Evolutionary conservation across 2,329 filamentous ascomycete species (phyloP).

Genomic region (Fusarium pseudoanthophilum): DNA sequence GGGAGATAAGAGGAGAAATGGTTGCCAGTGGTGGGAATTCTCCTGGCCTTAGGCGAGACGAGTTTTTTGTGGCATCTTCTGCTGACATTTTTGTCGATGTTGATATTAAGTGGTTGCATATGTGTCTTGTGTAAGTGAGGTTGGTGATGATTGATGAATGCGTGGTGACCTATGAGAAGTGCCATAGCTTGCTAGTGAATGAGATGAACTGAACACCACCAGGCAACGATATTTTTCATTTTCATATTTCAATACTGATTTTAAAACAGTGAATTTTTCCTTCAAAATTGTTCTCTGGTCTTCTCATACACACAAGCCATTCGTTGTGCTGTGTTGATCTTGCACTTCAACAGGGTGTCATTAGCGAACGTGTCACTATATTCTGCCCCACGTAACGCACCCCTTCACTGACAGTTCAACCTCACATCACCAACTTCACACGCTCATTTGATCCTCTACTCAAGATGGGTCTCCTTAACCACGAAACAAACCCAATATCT

Average conservation of each 20-base stretch:
- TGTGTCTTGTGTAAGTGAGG: background rate
- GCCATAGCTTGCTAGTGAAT: background rate
- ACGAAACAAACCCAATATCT: slow-evolving; percentile 32
- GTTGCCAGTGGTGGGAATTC: slow-evolving; percentile 39
- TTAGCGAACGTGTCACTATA: slow-evolving; percentile 25
- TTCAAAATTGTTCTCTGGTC: background rate
- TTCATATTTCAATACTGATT: background rate
- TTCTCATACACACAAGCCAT: background rate
- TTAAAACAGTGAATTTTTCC: background rate
- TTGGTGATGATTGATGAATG: background rate
- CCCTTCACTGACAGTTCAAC: slow-evolving; percentile 8
- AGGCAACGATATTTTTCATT: no score
- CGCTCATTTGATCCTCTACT: background rate
- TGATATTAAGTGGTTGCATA: background rate
- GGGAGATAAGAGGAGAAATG: slow-evolving; percentile 36
- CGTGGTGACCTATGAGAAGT: background rate
- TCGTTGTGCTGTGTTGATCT: background rate
- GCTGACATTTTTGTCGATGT: background rate
- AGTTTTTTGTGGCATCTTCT: background rate
- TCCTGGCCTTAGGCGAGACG: slow-evolving; percentile 23
- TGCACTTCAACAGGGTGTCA: background rate
- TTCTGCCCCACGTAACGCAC: slow-evolving; percentile 19
- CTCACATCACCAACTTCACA: slow-evolving; percentile 1
- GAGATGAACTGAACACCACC: background rate
- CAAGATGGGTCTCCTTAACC: slow-evolving; percentile 32